phyloP scores from a whole-genome alignment of 2,329 filamentous ascomycete species.

The Aureobasidium pullulans region DNA sequence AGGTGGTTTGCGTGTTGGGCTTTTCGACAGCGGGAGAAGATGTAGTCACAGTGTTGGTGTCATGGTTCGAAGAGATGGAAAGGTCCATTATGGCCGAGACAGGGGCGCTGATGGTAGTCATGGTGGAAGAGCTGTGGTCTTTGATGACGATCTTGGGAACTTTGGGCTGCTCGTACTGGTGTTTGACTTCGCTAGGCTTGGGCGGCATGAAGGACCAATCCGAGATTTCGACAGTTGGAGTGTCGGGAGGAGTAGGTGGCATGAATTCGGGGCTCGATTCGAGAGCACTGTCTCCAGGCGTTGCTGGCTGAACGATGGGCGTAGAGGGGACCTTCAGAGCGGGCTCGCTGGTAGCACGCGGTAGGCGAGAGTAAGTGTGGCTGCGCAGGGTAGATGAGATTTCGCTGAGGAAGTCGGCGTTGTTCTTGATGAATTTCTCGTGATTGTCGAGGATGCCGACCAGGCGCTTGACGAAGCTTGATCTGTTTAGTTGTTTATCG shows the following conservation, averaged over 20 bases:
- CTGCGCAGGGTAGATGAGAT: background rate
- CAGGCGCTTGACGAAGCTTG: constrained; percentile 8
- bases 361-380: constrained; percentile 1
- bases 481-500: background rate
- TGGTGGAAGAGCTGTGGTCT: background rate
- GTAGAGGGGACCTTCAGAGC: background rate
- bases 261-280: constrained; percentile 3
- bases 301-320: background rate
- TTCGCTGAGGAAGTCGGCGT: background rate
- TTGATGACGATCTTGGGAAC: constrained; percentile 6
- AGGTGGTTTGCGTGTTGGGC: background rate
- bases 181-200: constrained; percentile 1
- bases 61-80: background rate
- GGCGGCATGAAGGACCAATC: constrained; percentile 1
- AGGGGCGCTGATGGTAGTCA: background rate
- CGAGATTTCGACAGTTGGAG: background rate
- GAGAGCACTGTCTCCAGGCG: background rate
- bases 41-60: background rate
- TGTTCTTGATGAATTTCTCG: constrained; percentile 5
- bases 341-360: constrained; percentile 2
- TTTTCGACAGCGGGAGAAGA: background rate
- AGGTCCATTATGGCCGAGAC: background rate
- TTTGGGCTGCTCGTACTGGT: background rate
- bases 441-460: constrained; percentile 3
- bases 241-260: constrained; percentile 9